These are phyloP conservation scores for Euphrasia confusa DNA, from an alignment of 257 asterid genomes.

Conservation along the genomic window DNA sequence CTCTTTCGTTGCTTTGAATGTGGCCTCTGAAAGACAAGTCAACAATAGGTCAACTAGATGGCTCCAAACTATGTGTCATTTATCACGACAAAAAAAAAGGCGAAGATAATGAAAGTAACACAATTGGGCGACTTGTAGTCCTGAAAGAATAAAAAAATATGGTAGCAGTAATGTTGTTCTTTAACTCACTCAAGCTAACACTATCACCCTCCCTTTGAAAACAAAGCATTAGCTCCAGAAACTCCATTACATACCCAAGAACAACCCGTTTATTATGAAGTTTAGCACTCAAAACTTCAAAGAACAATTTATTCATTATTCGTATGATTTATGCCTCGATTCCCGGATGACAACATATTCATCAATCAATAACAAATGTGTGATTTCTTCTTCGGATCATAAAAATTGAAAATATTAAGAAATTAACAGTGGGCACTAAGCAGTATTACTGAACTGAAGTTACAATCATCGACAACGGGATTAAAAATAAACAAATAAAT, in stretches of 20 bases:
- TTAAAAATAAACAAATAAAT: neutral
- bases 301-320: no score
- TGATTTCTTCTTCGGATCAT: no score
- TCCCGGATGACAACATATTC: no score
- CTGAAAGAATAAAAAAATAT: neutral
- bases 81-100: slow-evolving; percentile 17
- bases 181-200: neutral
- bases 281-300: neutral
- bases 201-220: neutral
- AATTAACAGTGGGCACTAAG: no score
- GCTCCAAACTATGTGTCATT: slow-evolving; percentile 8
- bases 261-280: neutral
- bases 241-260: neutral
- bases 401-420: no score
- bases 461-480: neutral
- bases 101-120: neutral
- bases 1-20: slow-evolving; percentile 57
- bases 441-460: neutral
- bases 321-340: no score
- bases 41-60: slow-evolving; percentile 21
- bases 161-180: neutral
- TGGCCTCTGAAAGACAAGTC: slow-evolving; percentile 53
- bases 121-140: neutral
- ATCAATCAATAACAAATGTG: no score
- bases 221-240: neutral